Evolutionary conservation across 768 basidiomycete genomes (phyloP).

Genomic region (Daedaleopsis sinensis): DNA sequence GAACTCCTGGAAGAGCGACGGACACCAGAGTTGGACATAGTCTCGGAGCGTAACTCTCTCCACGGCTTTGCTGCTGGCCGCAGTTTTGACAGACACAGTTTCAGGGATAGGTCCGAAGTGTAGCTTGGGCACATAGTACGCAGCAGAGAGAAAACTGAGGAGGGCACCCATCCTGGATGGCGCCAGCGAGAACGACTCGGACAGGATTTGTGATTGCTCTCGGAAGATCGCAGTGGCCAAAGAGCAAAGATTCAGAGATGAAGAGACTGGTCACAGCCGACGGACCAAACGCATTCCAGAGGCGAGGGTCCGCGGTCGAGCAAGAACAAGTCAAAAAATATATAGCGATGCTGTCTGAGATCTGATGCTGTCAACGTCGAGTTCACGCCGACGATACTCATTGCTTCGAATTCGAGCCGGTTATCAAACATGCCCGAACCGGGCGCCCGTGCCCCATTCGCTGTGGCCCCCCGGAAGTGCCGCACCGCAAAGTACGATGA

Average conservation of each 20-base stretch:
- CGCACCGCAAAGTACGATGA: no score
- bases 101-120: conserved; percentile 26
- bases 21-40: conserved; percentile 29
- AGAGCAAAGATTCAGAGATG: no score
- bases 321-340: neutral
- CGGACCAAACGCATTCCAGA: neutral
- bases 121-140: conserved; percentile 22
- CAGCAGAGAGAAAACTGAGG: conserved; percentile 23
- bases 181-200: neutral
- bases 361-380: neutral
- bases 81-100: conserved; percentile 16
- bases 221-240: no score
- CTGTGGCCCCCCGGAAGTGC: no score
- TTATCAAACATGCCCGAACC: neutral
- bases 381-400: no score
- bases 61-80: conserved; percentile 12
- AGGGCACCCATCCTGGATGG: conserved; percentile 20
- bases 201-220: neutral
- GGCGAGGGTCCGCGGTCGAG: neutral
- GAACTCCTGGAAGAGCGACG: conserved; percentile 31
- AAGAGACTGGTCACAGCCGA: neutral
- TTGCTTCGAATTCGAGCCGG: neutral
- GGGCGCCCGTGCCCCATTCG: no score
- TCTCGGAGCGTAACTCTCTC: conserved; percentile 22
- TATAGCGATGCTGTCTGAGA: no score